Evolutionary conservation across 1,284 basidiomycete genomes (phyloP).

Genomic region (Anthracocystis setariae): DNA sequence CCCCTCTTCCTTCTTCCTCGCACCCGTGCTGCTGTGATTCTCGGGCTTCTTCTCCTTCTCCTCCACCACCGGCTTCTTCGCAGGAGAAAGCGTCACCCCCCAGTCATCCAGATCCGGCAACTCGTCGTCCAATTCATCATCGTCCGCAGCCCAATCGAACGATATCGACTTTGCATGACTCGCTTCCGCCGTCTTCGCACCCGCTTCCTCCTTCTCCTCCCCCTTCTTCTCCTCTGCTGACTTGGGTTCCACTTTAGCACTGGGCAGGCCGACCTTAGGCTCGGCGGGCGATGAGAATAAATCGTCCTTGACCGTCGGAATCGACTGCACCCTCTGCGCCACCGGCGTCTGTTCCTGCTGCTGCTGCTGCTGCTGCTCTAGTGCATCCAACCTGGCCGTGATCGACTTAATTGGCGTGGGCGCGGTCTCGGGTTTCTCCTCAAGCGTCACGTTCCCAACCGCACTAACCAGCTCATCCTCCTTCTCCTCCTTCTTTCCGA

Average conservation of each 20-base stretch:
- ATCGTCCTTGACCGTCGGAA: conserved; percentile 33
- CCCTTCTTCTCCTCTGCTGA: neutral
- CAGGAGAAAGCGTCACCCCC: conserved; percentile 42
- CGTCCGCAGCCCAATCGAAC: conserved; percentile 59
- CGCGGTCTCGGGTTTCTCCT: neutral
- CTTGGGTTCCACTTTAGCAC: neutral
- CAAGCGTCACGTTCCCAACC: conserved; percentile 15
- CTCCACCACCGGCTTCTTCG: conserved; percentile 19
- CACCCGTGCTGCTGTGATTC: conserved; percentile 1
- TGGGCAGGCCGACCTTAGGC: conserved; percentile 24
- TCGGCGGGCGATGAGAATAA: conserved; percentile 38
- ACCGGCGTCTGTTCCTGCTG: too few relatives aligned
- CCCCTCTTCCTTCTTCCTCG: neutral
- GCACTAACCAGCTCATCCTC: conserved; percentile 12
- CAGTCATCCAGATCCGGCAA: conserved; percentile 58
- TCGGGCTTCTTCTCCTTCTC: neutral
- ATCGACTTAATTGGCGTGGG: neutral
- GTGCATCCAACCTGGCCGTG: neutral
- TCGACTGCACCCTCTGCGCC: conserved; percentile 28
- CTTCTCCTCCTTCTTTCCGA: neutral
- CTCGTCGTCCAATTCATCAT: conserved; percentile 54
- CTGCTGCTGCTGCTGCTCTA: too few relatives aligned
- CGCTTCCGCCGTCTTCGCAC: conserved; percentile 11
- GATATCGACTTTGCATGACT: conserved; percentile 15
- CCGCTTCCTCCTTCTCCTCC: neutral